phyloP scores from a whole-genome alignment of 164 flowering plant species.

The Warburgia ugandensis region DNA sequence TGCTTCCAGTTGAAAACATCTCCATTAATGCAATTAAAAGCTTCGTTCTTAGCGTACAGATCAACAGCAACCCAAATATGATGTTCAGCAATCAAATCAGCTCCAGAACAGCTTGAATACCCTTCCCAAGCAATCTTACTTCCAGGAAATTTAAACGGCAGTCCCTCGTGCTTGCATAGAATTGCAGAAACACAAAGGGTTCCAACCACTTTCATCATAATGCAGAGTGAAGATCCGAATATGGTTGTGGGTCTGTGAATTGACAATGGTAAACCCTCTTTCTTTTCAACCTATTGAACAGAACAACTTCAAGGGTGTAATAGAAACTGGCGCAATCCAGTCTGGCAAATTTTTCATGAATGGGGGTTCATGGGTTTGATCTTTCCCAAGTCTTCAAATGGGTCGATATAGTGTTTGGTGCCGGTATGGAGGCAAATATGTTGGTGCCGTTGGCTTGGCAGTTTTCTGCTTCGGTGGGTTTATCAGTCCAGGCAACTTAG shows the following conservation, averaged over 20 bases:
- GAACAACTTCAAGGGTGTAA: slow-evolving; percentile 25
- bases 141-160: slow-evolving; percentile 25
- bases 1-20: slow-evolving; percentile 28
- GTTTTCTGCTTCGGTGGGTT: not conserved
- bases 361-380: slow-evolving; percentile 17
- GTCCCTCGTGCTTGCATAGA: slow-evolving; percentile 16
- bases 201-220: slow-evolving; percentile 9
- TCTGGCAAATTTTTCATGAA: slow-evolving; percentile 18
- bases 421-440: slow-evolving; percentile 38
- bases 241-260: slow-evolving; percentile 31
- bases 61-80: slow-evolving; percentile 29
- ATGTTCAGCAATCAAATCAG: slow-evolving; percentile 21
- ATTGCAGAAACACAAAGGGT: slow-evolving; percentile 16
- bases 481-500: not conserved
- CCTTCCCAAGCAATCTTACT: slow-evolving; percentile 29
- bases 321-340: slow-evolving; percentile 27
- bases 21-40: slow-evolving; percentile 30
- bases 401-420: slow-evolving; percentile 40
- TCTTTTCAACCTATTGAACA: slow-evolving; percentile 7
- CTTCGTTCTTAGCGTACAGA: slow-evolving; percentile 24
- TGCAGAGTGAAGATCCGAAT: slow-evolving; percentile 23
- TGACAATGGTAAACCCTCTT: slow-evolving; percentile 28
- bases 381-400: slow-evolving; percentile 13
- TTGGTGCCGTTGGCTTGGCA: slow-evolving; percentile 4
- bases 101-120: slow-evolving; percentile 23